phyloP scores from a whole-genome alignment of 495 filamentous ascomycete species.

The Immersiella caudata region DNA sequence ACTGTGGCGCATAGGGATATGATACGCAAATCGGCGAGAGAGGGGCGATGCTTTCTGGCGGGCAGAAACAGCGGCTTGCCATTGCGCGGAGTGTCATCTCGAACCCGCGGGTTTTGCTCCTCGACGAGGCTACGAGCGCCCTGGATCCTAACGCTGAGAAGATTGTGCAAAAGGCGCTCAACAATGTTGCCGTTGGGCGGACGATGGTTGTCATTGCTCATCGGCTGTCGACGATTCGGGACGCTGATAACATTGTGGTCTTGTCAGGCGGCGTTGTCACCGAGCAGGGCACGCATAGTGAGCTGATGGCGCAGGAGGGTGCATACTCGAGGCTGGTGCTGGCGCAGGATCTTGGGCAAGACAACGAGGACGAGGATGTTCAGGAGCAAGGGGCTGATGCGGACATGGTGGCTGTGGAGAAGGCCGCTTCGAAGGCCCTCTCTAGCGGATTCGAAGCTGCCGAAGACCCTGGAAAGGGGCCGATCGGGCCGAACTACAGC shows the following conservation, averaged over 20 bases:
- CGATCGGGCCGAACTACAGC: slow-evolving; percentile 21
- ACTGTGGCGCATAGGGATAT: slow-evolving; percentile 45
- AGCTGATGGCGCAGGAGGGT: slow-evolving; percentile 56
- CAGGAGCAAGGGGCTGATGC: slow-evolving; percentile 32
- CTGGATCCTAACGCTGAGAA: slow-evolving; percentile 68
- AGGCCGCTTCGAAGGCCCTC: slow-evolving; percentile 39
- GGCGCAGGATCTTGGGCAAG: slow-evolving; percentile 45
- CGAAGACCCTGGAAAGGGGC: slow-evolving; percentile 18
- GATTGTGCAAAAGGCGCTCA: slow-evolving; percentile 67
- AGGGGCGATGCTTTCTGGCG: slow-evolving; percentile 52
- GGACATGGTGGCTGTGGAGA: slow-evolving; percentile 31
- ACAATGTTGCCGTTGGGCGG: slow-evolving; percentile 62
- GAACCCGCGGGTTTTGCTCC: slow-evolving; percentile 72
- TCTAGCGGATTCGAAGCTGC: slow-evolving; percentile 21
- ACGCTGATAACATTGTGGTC: slow-evolving; percentile 69
- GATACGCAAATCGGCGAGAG: slow-evolving; percentile 58
- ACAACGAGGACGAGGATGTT: slow-evolving; percentile 9
- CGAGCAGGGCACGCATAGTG: slow-evolving; percentile 66
- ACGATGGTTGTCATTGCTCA: slow-evolving; percentile 78
- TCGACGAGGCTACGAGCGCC: slow-evolving; percentile 79
- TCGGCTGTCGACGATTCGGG: slow-evolving; percentile 65
- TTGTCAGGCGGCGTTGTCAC: slow-evolving; percentile 59
- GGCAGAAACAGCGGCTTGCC: slow-evolving; percentile 65
- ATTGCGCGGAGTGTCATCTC: slow-evolving; percentile 68
- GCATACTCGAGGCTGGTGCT: slow-evolving; percentile 51